Evolutionary conservation across 768 basidiomycete genomes (phyloP).

Genomic region (Mrakia frigida): DNA sequence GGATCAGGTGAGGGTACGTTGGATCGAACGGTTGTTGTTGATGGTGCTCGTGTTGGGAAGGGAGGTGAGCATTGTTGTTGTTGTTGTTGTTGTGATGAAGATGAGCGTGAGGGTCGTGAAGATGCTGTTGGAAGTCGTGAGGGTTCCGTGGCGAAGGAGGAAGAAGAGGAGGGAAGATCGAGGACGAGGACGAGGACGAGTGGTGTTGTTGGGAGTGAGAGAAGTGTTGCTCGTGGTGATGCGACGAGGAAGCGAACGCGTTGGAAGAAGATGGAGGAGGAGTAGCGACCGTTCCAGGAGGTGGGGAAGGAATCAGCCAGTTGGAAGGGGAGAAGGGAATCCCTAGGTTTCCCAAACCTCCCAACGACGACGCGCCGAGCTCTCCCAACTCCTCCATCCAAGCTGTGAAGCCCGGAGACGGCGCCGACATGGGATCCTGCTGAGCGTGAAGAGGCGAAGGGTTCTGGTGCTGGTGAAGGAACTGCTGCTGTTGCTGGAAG

Average conservation of each 20-base stretch:
- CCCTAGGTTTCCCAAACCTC: neutral
- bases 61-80: neutral
- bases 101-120: neutral
- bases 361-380: neutral
- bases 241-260: neutral
- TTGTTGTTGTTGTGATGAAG: neutral
- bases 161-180: neutral
- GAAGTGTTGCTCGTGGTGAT: neutral
- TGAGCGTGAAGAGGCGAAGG: neutral
- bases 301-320: neutral
- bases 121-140: neutral
- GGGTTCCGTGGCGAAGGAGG: neutral
- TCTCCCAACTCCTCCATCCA: slow-evolving; percentile 25
- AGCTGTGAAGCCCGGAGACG: slow-evolving; percentile 22
- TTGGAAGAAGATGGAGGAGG: neutral
- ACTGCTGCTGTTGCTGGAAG: slow-evolving; percentile 20
- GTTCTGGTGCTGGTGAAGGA: neutral
- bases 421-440: slow-evolving; percentile 19
- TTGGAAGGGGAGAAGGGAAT: neutral
- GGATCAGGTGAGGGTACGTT: slow-evolving; percentile 19
- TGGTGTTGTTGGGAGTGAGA: neutral
- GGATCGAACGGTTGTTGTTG: slow-evolving; percentile 7
- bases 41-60: neutral
- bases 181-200: too few species aligned
- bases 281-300: neutral